A percentile compares a stretch with the other conserved stretches of the same genome.
These are phyloP conservation scores for Sporothrix sp. DNA, from an alignment of 2,329 filamentous ascomycete species.

Conservation along the genomic window DNA sequence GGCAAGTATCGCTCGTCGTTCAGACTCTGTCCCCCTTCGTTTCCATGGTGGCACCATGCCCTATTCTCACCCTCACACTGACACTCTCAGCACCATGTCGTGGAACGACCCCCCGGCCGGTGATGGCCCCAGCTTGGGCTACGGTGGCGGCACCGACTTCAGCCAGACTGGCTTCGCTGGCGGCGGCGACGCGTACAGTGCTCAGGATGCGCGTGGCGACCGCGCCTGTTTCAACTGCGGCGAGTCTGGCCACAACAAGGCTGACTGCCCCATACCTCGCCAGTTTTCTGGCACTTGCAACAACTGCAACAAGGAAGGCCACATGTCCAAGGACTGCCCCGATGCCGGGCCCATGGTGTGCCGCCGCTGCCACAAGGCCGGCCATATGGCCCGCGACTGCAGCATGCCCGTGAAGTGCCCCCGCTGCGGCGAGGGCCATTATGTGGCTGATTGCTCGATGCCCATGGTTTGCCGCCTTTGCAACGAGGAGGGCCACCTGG, in stretches of 20 bases:
- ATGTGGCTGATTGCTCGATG: slow-evolving; percentile 43
- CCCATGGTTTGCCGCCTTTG: slow-evolving; percentile 28
- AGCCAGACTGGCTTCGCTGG: not conserved
- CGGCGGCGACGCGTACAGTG: slow-evolving; percentile 2
- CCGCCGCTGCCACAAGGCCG: slow-evolving; percentile 38
- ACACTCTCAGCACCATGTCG: not conserved
- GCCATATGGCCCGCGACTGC: slow-evolving; percentile 52
- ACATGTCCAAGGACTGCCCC: slow-evolving; percentile 45
- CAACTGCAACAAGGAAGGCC: slow-evolving; percentile 40
- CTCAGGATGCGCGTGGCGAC: slow-evolving; percentile 27
- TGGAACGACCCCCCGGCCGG: not conserved
- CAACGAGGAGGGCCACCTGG: slow-evolving; percentile 39
- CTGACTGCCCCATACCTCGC: slow-evolving; percentile 49
- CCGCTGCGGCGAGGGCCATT: slow-evolving; percentile 40
- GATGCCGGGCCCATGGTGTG: slow-evolving; percentile 21
- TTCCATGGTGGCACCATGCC: too few species aligned
- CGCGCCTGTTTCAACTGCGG: slow-evolving; percentile 53
- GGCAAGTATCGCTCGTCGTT: too few species aligned
- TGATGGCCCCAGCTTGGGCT: slow-evolving; percentile 30
- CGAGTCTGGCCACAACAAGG: slow-evolving; percentile 47
- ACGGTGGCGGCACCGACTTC: not conserved
- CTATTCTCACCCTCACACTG: not conserved
- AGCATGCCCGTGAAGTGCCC: slow-evolving; percentile 36
- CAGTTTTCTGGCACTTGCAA: slow-evolving; percentile 27
- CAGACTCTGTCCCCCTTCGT: too few species aligned